Evolutionary conservation across 2,329 filamentous ascomycete species (phyloP).

Genomic region (Elsinoe necatrix): DNA sequence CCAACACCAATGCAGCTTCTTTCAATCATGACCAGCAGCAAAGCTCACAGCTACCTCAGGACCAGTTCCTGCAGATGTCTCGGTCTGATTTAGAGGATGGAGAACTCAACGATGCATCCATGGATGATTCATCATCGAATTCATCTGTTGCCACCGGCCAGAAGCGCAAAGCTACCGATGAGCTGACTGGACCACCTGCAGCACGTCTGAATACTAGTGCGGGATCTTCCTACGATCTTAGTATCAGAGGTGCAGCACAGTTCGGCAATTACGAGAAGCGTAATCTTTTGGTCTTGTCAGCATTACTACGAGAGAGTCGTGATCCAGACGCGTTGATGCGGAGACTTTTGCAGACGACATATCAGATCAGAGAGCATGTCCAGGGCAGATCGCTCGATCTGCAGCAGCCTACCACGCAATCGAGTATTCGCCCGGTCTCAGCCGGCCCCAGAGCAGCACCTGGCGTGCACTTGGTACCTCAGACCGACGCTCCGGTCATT

Average conservation of each 20-base stretch:
- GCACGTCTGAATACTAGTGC: slow-evolving; percentile 9
- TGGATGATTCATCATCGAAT: slow-evolving; percentile 24
- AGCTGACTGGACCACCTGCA: slow-evolving; percentile 9
- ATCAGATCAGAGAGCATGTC: not conserved
- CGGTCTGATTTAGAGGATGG: slow-evolving; percentile 17
- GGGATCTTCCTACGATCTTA: not conserved
- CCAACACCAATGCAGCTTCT: slow-evolving; percentile 14
- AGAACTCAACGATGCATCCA: slow-evolving; percentile 21
- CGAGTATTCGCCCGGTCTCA: not conserved
- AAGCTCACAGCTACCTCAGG: slow-evolving; percentile 2
- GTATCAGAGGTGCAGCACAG: not conserved
- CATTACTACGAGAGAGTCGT: slow-evolving; percentile 17
- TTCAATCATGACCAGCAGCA: slow-evolving; percentile 12
- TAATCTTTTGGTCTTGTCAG: not conserved
- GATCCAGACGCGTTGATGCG: not conserved
- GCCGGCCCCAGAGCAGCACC: not conserved
- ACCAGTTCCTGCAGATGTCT: not conserved
- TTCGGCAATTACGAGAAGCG: not conserved
- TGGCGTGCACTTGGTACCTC: not conserved
- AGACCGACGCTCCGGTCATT: not conserved
- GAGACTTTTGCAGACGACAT: not conserved
- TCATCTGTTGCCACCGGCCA: not conserved
- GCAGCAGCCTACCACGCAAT: not conserved
- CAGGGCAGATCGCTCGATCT: not conserved
- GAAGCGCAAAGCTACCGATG: slow-evolving; percentile 11